These are phyloP conservation scores for Bassia scoparia DNA, from an alignment of 148 eudicot species.

Conservation along the genomic window DNA sequence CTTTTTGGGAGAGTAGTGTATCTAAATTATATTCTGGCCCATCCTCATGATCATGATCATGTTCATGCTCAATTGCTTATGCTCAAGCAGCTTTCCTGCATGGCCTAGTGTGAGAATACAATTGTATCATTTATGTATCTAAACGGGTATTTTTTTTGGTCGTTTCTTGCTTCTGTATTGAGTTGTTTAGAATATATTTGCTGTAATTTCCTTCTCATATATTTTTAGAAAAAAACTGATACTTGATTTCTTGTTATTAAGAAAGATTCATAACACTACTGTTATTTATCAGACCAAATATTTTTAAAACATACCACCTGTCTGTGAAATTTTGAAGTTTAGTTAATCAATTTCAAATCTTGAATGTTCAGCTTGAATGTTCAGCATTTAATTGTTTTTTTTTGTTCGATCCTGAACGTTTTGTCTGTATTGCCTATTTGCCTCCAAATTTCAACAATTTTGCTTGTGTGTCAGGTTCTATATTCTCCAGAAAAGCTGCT, in stretches of 20 bases:
- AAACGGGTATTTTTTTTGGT: too few relatives aligned
- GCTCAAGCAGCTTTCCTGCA: neutral
- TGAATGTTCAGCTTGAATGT: neutral
- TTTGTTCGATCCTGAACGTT: neutral
- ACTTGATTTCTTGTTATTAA: neutral
- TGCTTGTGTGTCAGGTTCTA: slow-evolving; percentile 46
- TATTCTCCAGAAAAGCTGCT: slow-evolving; percentile 58
- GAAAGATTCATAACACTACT: neutral
- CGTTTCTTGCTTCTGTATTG: too few relatives aligned
- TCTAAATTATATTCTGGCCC: neutral
- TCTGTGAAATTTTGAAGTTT: neutral
- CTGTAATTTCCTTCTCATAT: neutral
- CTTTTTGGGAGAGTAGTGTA: neutral
- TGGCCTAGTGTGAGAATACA: neutral
- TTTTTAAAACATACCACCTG: neutral
- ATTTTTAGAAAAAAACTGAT: neutral
- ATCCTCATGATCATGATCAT: too few relatives aligned
- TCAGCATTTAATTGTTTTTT: neutral
- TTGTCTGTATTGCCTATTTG: neutral
- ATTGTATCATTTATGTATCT: too few relatives aligned
- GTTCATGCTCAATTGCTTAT: too few relatives aligned
- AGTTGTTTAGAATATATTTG: neutral
- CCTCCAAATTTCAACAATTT: slow-evolving; percentile 1
- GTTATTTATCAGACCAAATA: neutral
- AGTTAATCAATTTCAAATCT: neutral